Conservation (phyloP, 208 protist species). For the Crithidia thermophila region DNA sequence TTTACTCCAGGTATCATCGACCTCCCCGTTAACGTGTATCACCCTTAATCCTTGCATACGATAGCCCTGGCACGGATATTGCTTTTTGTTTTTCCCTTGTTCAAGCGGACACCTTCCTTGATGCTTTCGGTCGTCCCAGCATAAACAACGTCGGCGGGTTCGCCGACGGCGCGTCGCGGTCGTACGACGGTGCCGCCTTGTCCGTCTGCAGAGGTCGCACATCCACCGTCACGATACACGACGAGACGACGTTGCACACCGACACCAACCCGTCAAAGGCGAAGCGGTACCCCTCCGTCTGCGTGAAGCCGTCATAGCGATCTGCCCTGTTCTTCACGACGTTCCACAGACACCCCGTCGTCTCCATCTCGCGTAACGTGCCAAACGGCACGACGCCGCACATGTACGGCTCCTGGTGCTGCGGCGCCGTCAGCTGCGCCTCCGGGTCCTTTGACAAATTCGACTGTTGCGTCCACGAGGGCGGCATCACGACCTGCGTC, state of each 20-base stretch:
- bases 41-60: too few relatives aligned
- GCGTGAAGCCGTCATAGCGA: constrained; percentile 52
- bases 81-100: background rate
- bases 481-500: constrained; percentile 40
- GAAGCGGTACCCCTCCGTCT: constrained; percentile 42
- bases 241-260: constrained; percentile 52
- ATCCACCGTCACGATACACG: constrained; percentile 61
- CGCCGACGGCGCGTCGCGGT: constrained; percentile 14
- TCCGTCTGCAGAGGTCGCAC: constrained; percentile 32
- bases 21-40: too few relatives aligned
- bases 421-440: background rate
- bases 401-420: constrained; percentile 27
- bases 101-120: background rate
- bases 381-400: constrained; percentile 75
- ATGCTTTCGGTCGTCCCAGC: constrained; percentile 1
- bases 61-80: too few relatives aligned
- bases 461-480: constrained; percentile 7
- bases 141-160: constrained; percentile 27
- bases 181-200: background rate
- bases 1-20: too few relatives aligned
- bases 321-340: constrained; percentile 49
- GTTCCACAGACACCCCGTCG: constrained; percentile 70
- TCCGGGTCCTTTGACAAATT: background rate
- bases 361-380: constrained; percentile 63
- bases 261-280: constrained; percentile 66